These are phyloP conservation scores for Xylaria sp. DNA, from an alignment of 2,329 filamentous ascomycete species.

Conservation along the genomic window DNA sequence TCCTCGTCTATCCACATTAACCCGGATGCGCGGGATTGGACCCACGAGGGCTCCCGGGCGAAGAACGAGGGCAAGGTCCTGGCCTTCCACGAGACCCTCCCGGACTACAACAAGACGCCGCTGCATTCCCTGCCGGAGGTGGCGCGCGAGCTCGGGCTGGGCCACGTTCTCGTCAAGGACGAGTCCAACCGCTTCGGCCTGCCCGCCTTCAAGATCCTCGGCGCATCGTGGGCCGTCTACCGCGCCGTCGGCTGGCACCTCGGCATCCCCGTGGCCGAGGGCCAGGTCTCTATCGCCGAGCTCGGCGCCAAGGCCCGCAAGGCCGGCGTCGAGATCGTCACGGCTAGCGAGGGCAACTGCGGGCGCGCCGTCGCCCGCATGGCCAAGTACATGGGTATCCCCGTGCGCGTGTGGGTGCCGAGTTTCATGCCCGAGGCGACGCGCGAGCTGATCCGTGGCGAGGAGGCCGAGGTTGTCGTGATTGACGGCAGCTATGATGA, in stretches of 20 bases:
- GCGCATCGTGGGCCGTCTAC: conserved; percentile 78
- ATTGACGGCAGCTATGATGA: conserved; percentile 72
- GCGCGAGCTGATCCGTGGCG: conserved; percentile 64
- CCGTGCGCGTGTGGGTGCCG: conserved; percentile 72
- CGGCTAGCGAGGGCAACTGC: conserved; percentile 81
- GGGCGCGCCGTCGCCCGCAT: conserved; percentile 78
- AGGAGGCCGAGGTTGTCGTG: conserved; percentile 70
- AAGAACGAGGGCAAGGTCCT: conserved; percentile 38
- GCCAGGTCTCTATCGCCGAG: conserved; percentile 38
- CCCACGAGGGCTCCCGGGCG: conserved; percentile 32
- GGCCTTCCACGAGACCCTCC: conserved; percentile 44
- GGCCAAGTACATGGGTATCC: conserved; percentile 65
- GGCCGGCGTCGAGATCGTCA: conserved; percentile 55
- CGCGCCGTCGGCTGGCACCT: conserved; percentile 62
- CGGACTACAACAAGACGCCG: conserved; percentile 44
- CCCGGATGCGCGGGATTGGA: conserved; percentile 42
- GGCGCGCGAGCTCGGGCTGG: conserved; percentile 67
- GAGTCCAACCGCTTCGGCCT: conserved; percentile 75
- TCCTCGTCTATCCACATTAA: conserved; percentile 42
- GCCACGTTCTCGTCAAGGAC: conserved; percentile 74
- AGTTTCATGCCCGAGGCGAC: conserved; percentile 65
- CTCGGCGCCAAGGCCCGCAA: conserved; percentile 41
- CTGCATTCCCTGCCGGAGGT: conserved; percentile 39
- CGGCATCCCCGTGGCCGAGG: conserved; percentile 55
- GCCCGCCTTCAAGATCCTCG: conserved; percentile 83